Evolutionary conservation across 768 basidiomycete species (phyloP), one percentile per base, ranked within the genome.

Genomic region (Hericium erinaceus): DNA sequence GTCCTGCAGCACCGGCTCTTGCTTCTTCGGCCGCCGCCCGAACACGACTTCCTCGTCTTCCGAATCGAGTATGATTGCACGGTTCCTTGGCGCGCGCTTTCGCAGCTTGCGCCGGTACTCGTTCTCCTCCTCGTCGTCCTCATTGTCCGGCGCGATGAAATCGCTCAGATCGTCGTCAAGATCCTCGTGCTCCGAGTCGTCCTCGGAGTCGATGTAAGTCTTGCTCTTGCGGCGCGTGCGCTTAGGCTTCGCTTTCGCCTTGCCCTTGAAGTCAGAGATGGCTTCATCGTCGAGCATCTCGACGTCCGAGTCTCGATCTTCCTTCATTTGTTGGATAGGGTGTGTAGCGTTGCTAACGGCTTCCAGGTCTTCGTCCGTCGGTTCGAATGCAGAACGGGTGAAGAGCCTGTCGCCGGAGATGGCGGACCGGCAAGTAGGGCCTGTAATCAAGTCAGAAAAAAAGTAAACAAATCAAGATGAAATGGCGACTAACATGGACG

Each of bases 381-480:
- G 82, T 60, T 85, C 79, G 66, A 91, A 89, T 0, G 82, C 84
- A 1, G 65, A 65, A 8, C 80, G 79, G 4, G 70, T 61, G 70
- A 86, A 91, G 1, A 87, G 51, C 55, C 72, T 75, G 12, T 76
- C 69, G 10, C 66, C 65, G 37, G 68, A 73, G 46, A 89, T 74
- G 1, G 77, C 66, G 1, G 68, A 62, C 39, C 87, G 82, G 64
- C 88, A 91, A 48, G 77, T 67, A n/a, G 85, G 85, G 62, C 84
- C 83, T 76, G 64, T 1, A 12, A 16, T 2, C 16, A 15, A 26
- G 40, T 26, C 13, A 18, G 38, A 18, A 53, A 18, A 13, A 3
- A 56, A n/a, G 38, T 28, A 53, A 18, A 13, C 5, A 56, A n/a
- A 26, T 48, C 7, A 48, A n/a, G 18, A 49, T n/a, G 8, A 10